These are phyloP conservation scores for Blepharisma stoltei DNA, from an alignment of 73 alveolate genomes.

Conservation along the genomic window DNA sequence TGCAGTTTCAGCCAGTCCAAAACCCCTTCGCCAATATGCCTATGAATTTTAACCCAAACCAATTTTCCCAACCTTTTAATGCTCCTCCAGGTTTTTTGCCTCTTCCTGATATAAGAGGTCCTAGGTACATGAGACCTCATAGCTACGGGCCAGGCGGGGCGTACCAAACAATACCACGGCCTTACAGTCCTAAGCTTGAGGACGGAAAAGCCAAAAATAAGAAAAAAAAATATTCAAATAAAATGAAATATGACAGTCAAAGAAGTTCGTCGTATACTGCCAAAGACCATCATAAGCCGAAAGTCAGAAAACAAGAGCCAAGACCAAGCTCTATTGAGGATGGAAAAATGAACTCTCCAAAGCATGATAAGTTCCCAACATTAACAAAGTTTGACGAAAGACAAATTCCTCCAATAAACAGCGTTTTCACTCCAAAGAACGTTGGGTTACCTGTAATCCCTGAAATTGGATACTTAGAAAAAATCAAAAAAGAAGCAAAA, in stretches of 20 bases:
- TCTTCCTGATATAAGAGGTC: slow-evolving; percentile 11
- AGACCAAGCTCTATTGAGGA: neutral
- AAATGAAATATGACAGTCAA: neutral
- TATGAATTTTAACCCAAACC: neutral
- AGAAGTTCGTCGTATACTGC: neutral
- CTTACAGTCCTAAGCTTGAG: slow-evolving; percentile 2
- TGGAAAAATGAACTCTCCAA: neutral
- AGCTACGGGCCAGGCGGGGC: neutral
- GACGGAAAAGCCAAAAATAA: neutral
- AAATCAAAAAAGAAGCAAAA: neutral
- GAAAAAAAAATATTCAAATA: neutral
- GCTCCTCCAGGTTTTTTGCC: neutral
- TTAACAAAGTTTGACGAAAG: neutral
- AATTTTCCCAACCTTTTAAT: neutral
- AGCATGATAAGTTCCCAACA: neutral
- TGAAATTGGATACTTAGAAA: neutral
- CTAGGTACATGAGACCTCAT: slow-evolving; percentile 15
- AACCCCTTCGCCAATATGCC: slow-evolving; percentile 3
- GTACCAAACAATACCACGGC: neutral
- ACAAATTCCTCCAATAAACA: neutral
- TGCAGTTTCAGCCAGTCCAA: neutral
- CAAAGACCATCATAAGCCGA: neutral
- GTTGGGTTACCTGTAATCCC: neutral
- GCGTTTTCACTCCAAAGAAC: neutral
- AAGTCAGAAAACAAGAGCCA: neutral